Conservation (phyloP, 2,329 filamentous ascomycete genomes). For the Aspergillus floridensis region DNA sequence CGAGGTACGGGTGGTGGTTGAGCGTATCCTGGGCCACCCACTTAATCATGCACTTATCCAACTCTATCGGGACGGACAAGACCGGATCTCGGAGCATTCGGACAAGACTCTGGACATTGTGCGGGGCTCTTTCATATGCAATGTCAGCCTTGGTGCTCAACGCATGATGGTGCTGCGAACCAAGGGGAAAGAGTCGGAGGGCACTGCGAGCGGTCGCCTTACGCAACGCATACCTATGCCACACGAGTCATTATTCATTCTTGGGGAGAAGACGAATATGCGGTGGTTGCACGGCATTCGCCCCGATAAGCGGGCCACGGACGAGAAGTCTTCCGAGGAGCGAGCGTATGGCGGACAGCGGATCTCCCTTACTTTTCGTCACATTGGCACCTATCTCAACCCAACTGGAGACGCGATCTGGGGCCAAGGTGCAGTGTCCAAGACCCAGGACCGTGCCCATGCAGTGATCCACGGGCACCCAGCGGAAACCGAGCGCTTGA, state of each 20-base stretch:
- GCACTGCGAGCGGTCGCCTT: slow-evolving; percentile 46
- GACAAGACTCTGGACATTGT: slow-evolving; percentile 95
- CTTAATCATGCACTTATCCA: slow-evolving; percentile 94
- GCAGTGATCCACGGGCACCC: slow-evolving; percentile 68
- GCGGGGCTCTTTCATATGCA: slow-evolving; percentile 78
- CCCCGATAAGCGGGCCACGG: slow-evolving; percentile 70
- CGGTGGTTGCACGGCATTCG: slow-evolving; percentile 91
- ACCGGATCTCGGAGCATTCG: slow-evolving; percentile 94
- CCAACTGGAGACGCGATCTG: slow-evolving; percentile 68
- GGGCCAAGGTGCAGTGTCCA: slow-evolving; percentile 82
- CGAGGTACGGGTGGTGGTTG: slow-evolving; percentile 65
- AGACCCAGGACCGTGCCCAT: slow-evolving; percentile 59
- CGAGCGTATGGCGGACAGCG: slow-evolving; percentile 70
- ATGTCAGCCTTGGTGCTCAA: slow-evolving; percentile 89
- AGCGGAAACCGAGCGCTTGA: slow-evolving; percentile 60
- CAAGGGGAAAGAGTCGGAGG: slow-evolving; percentile 45
- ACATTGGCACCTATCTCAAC: slow-evolving; percentile 81
- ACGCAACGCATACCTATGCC: slow-evolving; percentile 71
- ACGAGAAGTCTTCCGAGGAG: slow-evolving; percentile 68
- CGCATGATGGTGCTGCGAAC: slow-evolving; percentile 86
- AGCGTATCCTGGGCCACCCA: slow-evolving; percentile 70
- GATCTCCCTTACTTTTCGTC: slow-evolving; percentile 87
- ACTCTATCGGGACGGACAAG: slow-evolving; percentile 80
- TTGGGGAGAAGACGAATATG: slow-evolving; percentile 78
- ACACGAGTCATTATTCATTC: slow-evolving; percentile 83